Evolutionary conservation across 331 rosid genomes (phyloP), one percentile per base, ranked within the genome.

Genomic region (Cydonia oblonga): DNA sequence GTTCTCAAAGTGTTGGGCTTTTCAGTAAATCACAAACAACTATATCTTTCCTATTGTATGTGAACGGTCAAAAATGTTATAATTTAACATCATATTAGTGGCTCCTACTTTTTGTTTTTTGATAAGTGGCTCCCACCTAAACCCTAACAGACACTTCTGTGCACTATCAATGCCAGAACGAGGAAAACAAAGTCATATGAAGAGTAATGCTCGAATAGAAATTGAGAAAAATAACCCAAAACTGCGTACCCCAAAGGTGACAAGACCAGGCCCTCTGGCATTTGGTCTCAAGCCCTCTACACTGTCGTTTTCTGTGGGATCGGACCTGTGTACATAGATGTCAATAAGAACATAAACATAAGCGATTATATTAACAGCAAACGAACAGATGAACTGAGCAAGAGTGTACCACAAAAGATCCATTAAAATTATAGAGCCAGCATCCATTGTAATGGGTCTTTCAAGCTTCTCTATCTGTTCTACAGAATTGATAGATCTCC

Each of bases 241-340:
- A 77, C 57, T 64, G 80, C 85, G 9, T 90, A 95, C 99, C 91
- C 99, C 99, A 59, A 95, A 95, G 74, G 96, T 87, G 84, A 95
- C 99, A 18, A 95, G 99, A 76, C 99, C 99, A 9, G 99, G 99
- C 60, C 99, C 99, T 89, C 99, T 91, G 64, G 99, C 99, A 82
- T 95, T 95, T 52, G 99, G 99, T 84, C 99, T 91, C 86, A 95
- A 84, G 72, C 99, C 99, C 87, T 95, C 99, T 19, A 95, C 96
- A 30, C 99, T 87, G 58, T 95, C 99, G 18, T 95, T 95, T 81
- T 95, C 99, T 26, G 99, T 95, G 64, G 99, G 99, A 88, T 95
- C 99, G 62, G 99, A 95, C 99, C 99, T 95, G 85, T 80, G 81
- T 53, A 73, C 28, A 73, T 38, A 70, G 68, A 79, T 20, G 29